Base-by-base conservation (phyloP, 2,329 filamentous ascomycete species). In the Ophiostoma novo-ulmi region DNA sequence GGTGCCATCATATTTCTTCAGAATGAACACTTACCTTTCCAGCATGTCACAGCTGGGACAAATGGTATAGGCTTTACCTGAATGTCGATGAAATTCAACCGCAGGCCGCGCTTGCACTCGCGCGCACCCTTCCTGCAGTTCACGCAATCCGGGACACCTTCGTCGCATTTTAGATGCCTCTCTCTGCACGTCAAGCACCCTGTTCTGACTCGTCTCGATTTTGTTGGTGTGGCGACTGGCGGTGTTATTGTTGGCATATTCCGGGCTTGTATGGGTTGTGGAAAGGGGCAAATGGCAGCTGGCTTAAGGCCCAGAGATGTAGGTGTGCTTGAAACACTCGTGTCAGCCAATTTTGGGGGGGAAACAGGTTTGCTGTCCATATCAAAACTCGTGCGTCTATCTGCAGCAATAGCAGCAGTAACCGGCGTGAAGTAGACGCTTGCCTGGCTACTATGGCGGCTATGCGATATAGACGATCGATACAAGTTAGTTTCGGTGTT, bases 131-230 rank as follows among this genome's bases (percentile, higher is more conserved):
- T 97, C 72, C 88, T 87, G 80, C 94, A 97, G 77, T 97, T 97
- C 76, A 91, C 83, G 74, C 86, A 88, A 44, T 84, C 81, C 6
- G 85, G 86, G 4, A 80, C 76, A 5, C 84, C 89, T 79, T 97
- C 93, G 77, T 97, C 94, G 79, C 94, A 97, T 79, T 97, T 97
- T 69, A 97, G 82, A 82, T 97, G 94, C 66, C 93, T 85, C 79
- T 97, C 91, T 75, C 94, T 86, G 79, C 94, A 97, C 2, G 94
- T 97, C 74, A 97, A 81, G 78, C 94, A 97, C 52, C 94, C 94
- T 3, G 94, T 97, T 66, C 94, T 88, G 1, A 74, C 74, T 4
- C 73, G 70, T 38, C 61, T 70, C 20, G 74, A 67, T 38, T 73
- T 74, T 20, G 52, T 5, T 3, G 71, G 71, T 11, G 61, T 26